Evolutionary conservation across 257 asterid genomes (phyloP).

Genomic region (Salvia hispanica): DNA sequence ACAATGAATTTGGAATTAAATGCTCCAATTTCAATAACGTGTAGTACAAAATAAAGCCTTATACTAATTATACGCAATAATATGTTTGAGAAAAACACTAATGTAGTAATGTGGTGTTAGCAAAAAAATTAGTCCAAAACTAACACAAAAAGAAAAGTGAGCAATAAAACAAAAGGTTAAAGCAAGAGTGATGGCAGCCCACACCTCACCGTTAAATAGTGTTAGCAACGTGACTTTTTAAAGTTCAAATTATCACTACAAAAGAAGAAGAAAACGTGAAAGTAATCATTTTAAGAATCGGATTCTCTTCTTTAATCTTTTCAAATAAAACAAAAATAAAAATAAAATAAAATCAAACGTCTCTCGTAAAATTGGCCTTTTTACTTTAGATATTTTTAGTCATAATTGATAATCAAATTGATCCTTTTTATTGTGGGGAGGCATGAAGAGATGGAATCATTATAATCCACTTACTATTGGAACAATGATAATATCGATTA

Average conservation of each 20-base stretch:
- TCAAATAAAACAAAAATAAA: too few species aligned
- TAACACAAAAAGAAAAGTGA: neutral
- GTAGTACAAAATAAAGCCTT: too few species aligned
- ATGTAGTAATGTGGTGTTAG: too few species aligned
- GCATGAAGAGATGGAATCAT: constrained; percentile 37
- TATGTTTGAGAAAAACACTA: too few species aligned
- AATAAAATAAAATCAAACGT: constrained; percentile 22
- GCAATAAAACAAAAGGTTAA: neutral
- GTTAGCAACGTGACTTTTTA: too few species aligned
- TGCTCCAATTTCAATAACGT: too few species aligned
- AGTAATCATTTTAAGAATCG: constrained; percentile 34
- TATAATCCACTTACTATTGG: constrained; percentile 26
- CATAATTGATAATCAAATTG: constrained; percentile 23
- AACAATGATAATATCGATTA: constrained; percentile 3
- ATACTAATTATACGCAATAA: too few species aligned
- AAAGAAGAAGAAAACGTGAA: constrained; percentile 26
- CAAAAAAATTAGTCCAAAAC: too few species aligned
- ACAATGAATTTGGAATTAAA: too few species aligned
- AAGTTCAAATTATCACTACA: constrained; percentile 3
- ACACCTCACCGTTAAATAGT: neutral
- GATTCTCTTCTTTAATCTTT: constrained; percentile 33
- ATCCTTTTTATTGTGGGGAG: constrained; percentile 15
- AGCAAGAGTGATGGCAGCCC: constrained; percentile 17
- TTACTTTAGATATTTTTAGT: constrained; percentile 22
- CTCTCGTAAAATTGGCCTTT: constrained; percentile 29